Evolutionary conservation across 768 basidiomycete species (phyloP), one percentile per base, ranked within the genome.

Genomic region (Mycena floridula): DNA sequence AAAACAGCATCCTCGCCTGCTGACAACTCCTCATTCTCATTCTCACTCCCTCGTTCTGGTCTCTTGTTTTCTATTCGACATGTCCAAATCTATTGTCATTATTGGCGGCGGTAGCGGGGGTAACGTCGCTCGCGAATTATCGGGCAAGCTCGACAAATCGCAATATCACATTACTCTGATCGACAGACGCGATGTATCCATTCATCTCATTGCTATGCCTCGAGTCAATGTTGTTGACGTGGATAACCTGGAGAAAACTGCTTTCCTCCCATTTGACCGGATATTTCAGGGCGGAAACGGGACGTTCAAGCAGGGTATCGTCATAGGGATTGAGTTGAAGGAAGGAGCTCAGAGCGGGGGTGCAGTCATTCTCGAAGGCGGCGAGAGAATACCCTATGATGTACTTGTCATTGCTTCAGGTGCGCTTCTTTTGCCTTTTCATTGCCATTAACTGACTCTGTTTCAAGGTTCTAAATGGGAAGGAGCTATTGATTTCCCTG

Each of bases 371-470:
- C 64, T 83, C 15, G 63, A 64, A 15, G 58, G 60, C 47, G 77
- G 73, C 13, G 67, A 76, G 37, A 52, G 55, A 26, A 45, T 82
- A 11, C 44, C 57, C 5, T 82, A 76, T 50, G 67, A 72, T 16
- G 61, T 69, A 15, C 69, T 83, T 42, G 68, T 81, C 15, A 59
- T 83, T 32, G 73, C 77, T 0, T 67, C 79, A 0, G 82, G 80
- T 1, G 66, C 67, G n/a, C n/a, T n/a, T n/a, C n/a, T n/a, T n/a
- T n/a, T n/a, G n/a, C n/a, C n/a, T n/a, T n/a, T n/a, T n/a, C n/a
- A n/a, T n/a, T n/a, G n/a, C n/a, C n/a, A n/a, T n/a, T n/a, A n/a
- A n/a, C n/a, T n/a, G n/a, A n/a, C n/a, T n/a, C n/a, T n/a, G n/a
- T n/a, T n/a, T n/a, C n/a, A n/a, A n/a, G 82, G 80, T 1, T 66